Conservation (phyloP, 2,329 filamentous ascomycete genomes). For the Endocalyx cinctus region DNA sequence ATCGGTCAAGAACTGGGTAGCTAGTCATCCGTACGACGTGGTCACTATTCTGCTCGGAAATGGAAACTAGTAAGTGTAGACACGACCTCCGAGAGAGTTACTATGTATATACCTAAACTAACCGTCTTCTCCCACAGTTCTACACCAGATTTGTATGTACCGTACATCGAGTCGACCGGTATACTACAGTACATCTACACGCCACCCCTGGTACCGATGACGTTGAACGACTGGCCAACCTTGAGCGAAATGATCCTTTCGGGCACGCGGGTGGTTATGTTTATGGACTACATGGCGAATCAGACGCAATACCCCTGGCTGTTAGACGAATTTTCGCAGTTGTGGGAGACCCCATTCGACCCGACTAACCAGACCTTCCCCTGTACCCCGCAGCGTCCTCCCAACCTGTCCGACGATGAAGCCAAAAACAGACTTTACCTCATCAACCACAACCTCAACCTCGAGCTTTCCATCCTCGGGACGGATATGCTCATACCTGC, state of each 20-base stretch:
- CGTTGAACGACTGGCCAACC: conserved; percentile 75
- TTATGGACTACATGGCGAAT: conserved; percentile 82
- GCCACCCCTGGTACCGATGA: conserved; percentile 67
- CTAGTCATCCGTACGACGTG: conserved; percentile 75
- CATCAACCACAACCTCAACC: conserved; percentile 88
- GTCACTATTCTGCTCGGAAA: conserved; percentile 85
- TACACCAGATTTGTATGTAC: conserved; percentile 57
- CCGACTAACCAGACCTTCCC: conserved; percentile 63
- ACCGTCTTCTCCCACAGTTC: conserved; percentile 33
- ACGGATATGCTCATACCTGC: conserved; percentile 66
- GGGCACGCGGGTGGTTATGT: conserved; percentile 69
- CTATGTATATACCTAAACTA: not conserved
- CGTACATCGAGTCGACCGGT: conserved; percentile 66
- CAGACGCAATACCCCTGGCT: conserved; percentile 77
- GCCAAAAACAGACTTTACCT: conserved; percentile 67
- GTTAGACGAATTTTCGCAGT: conserved; percentile 79
- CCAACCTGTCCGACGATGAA: conserved; percentile 50
- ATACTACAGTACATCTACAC: conserved; percentile 69
- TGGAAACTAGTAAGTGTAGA: conserved; percentile 60
- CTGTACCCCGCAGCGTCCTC: conserved; percentile 74
- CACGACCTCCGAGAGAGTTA: too few relatives aligned
- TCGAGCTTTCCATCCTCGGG: conserved; percentile 64
- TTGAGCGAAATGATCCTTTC: conserved; percentile 69
- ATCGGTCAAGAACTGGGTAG: conserved; percentile 68
- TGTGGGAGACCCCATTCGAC: conserved; percentile 90